Evolutionary conservation across 306 rosid genomes (phyloP), one percentile per base, ranked within the genome.

Genomic region (Vigna reflexopilosa): DNA sequence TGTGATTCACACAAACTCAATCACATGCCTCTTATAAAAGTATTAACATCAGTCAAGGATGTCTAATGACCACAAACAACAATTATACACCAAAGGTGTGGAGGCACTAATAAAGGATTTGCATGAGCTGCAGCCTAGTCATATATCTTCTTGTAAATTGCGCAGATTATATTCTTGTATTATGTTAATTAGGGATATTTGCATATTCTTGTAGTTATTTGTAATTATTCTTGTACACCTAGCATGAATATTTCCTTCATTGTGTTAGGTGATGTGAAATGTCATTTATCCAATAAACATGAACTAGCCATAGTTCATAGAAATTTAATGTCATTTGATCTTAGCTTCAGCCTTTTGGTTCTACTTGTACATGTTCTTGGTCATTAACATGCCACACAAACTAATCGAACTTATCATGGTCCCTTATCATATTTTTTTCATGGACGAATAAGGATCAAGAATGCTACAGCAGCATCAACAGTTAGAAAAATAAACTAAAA

Each of bases 391-490:
- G 55, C 54, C 40, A 52, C 34, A n/a, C 19, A 8, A 77, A 57
- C 17, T 59, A 79, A 64, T n/a, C 30, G 34, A 20, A 65, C 76
- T 71, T 26, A 80, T 62, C 47, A 66, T 32, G 17, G 45, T 67
- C 64, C 40, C 57, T 67, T n/a, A 30, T 62, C 76, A 68, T 55
- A 15, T 61, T 75, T 69, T 40, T 73, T 78, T 74, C 11, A 2
- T 26, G 51, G 66, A 75, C 75, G 73, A 47, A 81, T 40, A 74
- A 30, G 66, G 54, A 80, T 77, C 56, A 4, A 6, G 58, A 76
- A 28, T 56, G 49, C 40, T 24, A 69, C 22, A 75, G 79, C 65
- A 71, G 49, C 65, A 20, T 73, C 68, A 63, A 67, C 49, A 76
- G 34, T 45, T 34, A 48, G 9, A 59, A 61, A 80, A 69, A 59